A percentile compares a stretch with the other conserved stretches of the same genome.
Evolutionary conservation across 352 stramenopile genomes (phyloP).

Genomic region (Pythium chondricola): DNA sequence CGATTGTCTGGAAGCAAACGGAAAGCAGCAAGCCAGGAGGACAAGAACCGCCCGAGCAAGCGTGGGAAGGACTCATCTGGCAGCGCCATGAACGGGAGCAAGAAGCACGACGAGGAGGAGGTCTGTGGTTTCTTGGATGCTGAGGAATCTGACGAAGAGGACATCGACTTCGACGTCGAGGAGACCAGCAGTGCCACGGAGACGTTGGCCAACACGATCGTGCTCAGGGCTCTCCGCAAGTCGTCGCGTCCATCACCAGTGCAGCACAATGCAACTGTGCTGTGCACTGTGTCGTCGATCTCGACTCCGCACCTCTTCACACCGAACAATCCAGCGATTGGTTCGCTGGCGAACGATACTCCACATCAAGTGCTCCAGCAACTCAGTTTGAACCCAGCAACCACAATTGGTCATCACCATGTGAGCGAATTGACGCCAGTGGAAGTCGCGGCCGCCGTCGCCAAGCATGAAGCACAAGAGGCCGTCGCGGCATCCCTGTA

Average conservation of each 20-base stretch:
- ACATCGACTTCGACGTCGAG: constrained; percentile 59
- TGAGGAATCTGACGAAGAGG: constrained; percentile 45
- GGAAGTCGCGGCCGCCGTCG: constrained; percentile 47
- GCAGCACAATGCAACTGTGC: constrained; percentile 27
- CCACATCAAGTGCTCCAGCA: too few relatives aligned
- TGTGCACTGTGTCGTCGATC: constrained; percentile 40
- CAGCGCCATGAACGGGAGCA: constrained; percentile 12
- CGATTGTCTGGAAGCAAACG: constrained; percentile 37
- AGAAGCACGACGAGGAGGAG: constrained; percentile 8
- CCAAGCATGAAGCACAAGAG: constrained; percentile 54
- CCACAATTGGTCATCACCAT: constrained; percentile 6
- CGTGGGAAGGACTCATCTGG: constrained; percentile 10
- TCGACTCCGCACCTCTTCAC: constrained; percentile 23
- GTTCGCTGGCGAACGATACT: constrained; percentile 1
- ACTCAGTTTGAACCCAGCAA: too few relatives aligned
- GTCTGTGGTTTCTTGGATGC: constrained; percentile 25
- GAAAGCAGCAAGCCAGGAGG: constrained; percentile 9
- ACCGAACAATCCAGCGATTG: neutral
- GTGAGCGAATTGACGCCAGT: constrained; percentile 28
- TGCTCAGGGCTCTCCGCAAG: constrained; percentile 62
- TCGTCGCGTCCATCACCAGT: constrained; percentile 37
- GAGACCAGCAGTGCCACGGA: constrained; percentile 70
- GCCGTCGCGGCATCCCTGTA: constrained; percentile 72
- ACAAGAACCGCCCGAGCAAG: constrained; percentile 33
- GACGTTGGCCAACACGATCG: constrained; percentile 71